Conservation (phyloP, 2,329 filamentous ascomycete species). For the Fusarium penzigii region DNA sequence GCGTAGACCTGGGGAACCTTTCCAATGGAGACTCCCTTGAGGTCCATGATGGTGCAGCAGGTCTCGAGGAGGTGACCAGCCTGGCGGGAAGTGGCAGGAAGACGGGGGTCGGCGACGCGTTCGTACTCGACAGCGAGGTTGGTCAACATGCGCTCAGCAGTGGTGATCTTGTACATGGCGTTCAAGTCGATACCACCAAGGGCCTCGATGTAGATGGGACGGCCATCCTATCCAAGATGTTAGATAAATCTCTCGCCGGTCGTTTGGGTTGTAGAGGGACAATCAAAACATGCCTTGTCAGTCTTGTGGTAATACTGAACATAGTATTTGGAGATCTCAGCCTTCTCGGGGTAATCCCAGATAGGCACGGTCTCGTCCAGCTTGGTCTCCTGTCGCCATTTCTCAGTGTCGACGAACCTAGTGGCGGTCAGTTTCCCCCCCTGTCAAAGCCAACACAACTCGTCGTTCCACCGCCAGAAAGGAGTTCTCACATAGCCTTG, state of each 20-base stretch:
- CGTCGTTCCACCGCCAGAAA: constrained; percentile 19
- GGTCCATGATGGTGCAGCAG: constrained; percentile 97
- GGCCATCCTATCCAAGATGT: constrained; percentile 70
- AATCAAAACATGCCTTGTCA: constrained; percentile 61
- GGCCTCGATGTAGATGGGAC: constrained; percentile 96
- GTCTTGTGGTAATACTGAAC: constrained; percentile 99
- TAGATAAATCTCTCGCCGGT: constrained; percentile 4
- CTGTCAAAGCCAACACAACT: constrained; percentile 15
- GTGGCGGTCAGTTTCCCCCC: constrained; percentile 25
- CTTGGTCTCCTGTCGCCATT: constrained; percentile 85
- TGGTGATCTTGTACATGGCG: constrained; percentile 91
- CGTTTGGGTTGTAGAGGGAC: not conserved
- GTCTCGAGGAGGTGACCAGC: constrained; percentile 88
- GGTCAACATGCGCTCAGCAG: constrained; percentile 88
- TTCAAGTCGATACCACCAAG: constrained; percentile 89
- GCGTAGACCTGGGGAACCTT: constrained; percentile 83
- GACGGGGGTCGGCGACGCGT: constrained; percentile 86
- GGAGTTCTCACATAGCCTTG: constrained; percentile 73
- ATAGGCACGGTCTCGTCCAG: constrained; percentile 78
- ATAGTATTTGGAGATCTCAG: constrained; percentile 85
- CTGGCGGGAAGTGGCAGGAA: constrained; percentile 95
- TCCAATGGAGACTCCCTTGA: constrained; percentile 86
- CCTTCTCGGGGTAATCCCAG: constrained; percentile 87
- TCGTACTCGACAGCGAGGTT: constrained; percentile 99
- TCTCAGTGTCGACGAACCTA: constrained; percentile 89